These are phyloP conservation scores for Bacidia rubella DNA, from an alignment of 495 filamentous ascomycete species.

Conservation along the genomic window DNA sequence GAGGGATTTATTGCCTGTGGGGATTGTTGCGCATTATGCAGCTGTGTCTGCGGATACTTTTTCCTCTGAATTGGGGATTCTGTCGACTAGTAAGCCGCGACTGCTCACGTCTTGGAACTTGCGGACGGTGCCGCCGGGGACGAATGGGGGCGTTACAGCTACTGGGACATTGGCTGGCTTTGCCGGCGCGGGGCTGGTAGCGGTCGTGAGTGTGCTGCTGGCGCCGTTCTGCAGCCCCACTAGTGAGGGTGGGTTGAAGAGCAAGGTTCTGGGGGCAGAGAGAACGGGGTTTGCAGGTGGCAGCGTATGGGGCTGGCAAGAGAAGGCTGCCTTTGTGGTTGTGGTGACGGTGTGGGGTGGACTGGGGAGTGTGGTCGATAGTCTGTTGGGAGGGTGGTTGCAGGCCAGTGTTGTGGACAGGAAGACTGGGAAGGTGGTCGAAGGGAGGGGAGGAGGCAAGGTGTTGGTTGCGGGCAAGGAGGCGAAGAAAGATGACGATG, in stretches of 20 bases:
- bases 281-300: slow-evolving; percentile 21
- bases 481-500: slow-evolving; percentile 29
- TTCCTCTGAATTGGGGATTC: slow-evolving; percentile 87
- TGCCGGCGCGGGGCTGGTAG: slow-evolving; percentile 60
- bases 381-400: slow-evolving; percentile 68
- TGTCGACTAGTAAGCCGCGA: slow-evolving; percentile 59
- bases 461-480: slow-evolving; percentile 23
- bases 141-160: slow-evolving; percentile 79
- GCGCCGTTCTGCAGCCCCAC: slow-evolving; percentile 49
- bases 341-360: slow-evolving; percentile 57
- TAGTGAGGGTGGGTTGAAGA: not conserved
- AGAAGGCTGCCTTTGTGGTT: slow-evolving; percentile 41
- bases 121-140: slow-evolving; percentile 68
- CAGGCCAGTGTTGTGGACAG: slow-evolving; percentile 82
- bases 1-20: slow-evolving; percentile 40
- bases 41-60: slow-evolving; percentile 88
- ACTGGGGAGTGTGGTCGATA: slow-evolving; percentile 73
- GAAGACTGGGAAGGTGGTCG: slow-evolving; percentile 71
- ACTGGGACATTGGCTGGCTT: slow-evolving; percentile 61
- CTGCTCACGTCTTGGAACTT: slow-evolving; percentile 75
- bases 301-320: slow-evolving; percentile 30
- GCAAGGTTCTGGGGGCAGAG: slow-evolving; percentile 11
- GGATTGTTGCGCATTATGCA: slow-evolving; percentile 66
- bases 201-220: slow-evolving; percentile 46
- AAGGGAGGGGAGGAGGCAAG: slow-evolving; percentile 70